Evolutionary conservation across 2,329 filamentous ascomycete genomes (phyloP).

Genomic region (Fusarium falciforme): DNA sequence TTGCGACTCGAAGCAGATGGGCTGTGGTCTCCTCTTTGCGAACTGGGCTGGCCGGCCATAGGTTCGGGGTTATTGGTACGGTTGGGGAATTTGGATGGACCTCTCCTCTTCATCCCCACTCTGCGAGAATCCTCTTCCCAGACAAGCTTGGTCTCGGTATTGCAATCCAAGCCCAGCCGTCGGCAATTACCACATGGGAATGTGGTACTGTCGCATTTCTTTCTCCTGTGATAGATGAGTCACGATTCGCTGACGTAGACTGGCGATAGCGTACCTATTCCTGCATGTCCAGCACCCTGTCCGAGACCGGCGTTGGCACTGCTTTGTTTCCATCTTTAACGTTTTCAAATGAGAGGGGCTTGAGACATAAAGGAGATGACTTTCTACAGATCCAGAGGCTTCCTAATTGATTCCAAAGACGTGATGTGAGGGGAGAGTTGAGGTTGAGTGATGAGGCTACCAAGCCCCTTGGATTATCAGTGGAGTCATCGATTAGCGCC

Average conservation of each 20-base stretch:
- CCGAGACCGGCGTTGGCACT: neutral
- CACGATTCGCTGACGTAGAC: neutral
- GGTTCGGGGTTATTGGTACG: neutral
- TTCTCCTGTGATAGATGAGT: neutral
- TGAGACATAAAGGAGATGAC: neutral
- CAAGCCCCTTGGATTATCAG: neutral
- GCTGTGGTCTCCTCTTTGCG: neutral
- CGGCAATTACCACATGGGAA: constrained; percentile 23
- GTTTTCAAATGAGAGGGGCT: neutral
- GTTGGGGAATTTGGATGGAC: constrained; percentile 1
- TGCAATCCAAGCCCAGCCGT: constrained; percentile 16
- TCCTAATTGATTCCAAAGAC: neutral
- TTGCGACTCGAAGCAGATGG: no score
- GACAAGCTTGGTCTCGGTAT: constrained; percentile 19
- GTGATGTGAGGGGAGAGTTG: neutral
- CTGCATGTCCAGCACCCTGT: constrained; percentile 18
- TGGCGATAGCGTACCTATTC: neutral
- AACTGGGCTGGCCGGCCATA: neutral
- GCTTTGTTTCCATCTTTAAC: neutral
- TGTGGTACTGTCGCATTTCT: constrained; percentile 16
- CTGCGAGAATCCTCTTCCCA: constrained; percentile 34
- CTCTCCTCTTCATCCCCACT: constrained; percentile 26
- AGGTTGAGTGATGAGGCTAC: neutral
- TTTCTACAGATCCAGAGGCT: neutral
- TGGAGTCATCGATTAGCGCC: neutral